phyloP scores from a whole-genome alignment of 2,329 filamentous ascomycete species.

The Ilyonectria sp. region DNA sequence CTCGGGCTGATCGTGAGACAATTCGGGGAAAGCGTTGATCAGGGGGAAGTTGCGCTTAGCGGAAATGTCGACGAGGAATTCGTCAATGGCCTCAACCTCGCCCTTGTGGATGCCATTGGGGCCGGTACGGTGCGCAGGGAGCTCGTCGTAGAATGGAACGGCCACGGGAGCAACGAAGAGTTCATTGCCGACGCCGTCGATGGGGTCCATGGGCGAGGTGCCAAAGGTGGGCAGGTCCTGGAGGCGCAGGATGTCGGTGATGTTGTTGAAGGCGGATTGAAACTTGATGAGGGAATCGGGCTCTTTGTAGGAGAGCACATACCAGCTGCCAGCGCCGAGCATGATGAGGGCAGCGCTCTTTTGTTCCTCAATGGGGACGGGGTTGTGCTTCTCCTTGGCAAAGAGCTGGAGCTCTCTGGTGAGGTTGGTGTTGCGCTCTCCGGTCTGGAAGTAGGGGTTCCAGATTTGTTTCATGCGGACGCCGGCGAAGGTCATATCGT shows the following conservation, averaged over 20 bases:
- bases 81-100: constrained; percentile 45
- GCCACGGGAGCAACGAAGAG: constrained; percentile 49
- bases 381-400: constrained; percentile 38
- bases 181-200: constrained; percentile 48
- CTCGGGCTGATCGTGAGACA: constrained; percentile 38
- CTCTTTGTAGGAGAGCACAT: constrained; percentile 25
- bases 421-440: constrained; percentile 44
- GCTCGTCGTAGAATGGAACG: constrained; percentile 41
- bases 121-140: constrained; percentile 33
- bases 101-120: constrained; percentile 42
- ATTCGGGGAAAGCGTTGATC: constrained; percentile 38
- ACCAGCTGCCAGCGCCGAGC: constrained; percentile 48
- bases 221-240: constrained; percentile 40
- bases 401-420: constrained; percentile 44
- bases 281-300: constrained; percentile 36
- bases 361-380: constrained; percentile 33
- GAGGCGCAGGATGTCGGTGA: constrained; percentile 41
- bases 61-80: constrained; percentile 31
- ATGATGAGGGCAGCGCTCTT: constrained; percentile 43
- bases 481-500: constrained; percentile 59
- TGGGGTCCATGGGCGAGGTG: constrained; percentile 39
- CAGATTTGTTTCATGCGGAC: constrained; percentile 70
- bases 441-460: constrained; percentile 73
- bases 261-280: constrained; percentile 40
- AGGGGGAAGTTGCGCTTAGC: constrained; percentile 39